A percentile compares a stretch with the other conserved stretches of the same genome.
These are phyloP conservation scores for Aspergillus quadrilineatus DNA, from an alignment of 2,329 filamentous ascomycete species.

Conservation along the genomic window DNA sequence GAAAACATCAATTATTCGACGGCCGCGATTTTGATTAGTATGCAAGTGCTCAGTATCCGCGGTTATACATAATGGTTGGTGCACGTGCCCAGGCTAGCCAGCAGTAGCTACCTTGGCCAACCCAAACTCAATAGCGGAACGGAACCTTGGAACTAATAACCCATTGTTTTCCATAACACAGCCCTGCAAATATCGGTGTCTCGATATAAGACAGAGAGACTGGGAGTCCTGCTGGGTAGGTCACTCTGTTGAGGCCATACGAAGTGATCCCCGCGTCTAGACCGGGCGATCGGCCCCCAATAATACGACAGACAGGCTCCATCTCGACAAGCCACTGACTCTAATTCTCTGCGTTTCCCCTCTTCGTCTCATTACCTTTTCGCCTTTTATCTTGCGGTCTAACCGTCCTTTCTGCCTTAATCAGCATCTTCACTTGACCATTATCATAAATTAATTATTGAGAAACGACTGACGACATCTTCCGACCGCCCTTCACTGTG, in stretches of 20 bases:
- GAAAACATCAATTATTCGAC: too few species aligned
- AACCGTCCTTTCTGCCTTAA: background rate
- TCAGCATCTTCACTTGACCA: background rate
- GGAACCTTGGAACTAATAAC: too few species aligned
- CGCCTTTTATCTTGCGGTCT: slow-evolving; percentile 3
- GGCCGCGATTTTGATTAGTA: too few species aligned
- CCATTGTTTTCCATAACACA: too few species aligned
- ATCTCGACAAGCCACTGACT: slow-evolving; percentile 14
- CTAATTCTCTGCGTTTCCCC: slow-evolving; percentile 19
- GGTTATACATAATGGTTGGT: too few species aligned
- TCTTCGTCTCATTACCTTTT: slow-evolving; percentile 13
- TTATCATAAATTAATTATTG: background rate
- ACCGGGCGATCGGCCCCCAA: slow-evolving; percentile 30
- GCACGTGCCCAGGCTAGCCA: too few species aligned
- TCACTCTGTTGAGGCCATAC: background rate
- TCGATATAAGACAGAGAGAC: background rate
- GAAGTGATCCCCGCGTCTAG: slow-evolving; percentile 28
- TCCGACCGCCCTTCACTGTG: background rate
- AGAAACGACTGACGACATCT: background rate
- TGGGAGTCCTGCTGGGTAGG: background rate
- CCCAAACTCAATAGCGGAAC: slow-evolving; percentile 29
- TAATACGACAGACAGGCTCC: slow-evolving; percentile 22
- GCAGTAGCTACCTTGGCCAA: background rate
- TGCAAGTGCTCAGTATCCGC: too few species aligned
- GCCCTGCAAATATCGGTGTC: background rate